phyloP scores from a whole-genome alignment of 345 rosid species.

The Carallia brachiata region DNA sequence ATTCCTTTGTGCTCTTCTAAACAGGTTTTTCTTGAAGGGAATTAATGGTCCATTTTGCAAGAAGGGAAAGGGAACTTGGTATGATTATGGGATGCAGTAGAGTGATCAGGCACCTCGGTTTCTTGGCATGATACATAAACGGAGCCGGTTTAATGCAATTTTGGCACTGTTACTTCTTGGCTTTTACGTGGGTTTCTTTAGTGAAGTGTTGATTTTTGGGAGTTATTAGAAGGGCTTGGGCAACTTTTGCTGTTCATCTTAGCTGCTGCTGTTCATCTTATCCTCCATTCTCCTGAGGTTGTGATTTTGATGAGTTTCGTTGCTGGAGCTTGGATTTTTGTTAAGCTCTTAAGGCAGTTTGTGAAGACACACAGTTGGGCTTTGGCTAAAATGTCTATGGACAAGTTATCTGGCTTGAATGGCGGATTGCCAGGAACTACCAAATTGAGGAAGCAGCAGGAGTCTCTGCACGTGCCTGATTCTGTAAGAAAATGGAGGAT shows the following conservation, averaged over 20 bases:
- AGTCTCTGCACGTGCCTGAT: conserved; percentile 31
- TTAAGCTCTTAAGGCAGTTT: conserved; percentile 32
- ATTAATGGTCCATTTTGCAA: conserved; percentile 14
- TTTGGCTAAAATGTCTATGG: conserved; percentile 50
- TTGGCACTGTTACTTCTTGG: no score
- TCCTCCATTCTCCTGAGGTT: conserved; percentile 8
- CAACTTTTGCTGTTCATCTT: conserved; percentile 18
- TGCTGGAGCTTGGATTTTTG: conserved; percentile 38
- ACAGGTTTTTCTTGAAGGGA: conserved; percentile 23
- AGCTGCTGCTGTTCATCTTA: conserved; percentile 14
- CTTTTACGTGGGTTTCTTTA: background rate
- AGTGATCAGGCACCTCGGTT: conserved; percentile 29
- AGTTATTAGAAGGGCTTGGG: conserved; percentile 15
- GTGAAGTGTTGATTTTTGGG: conserved; percentile 20
- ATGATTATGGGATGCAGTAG: conserved; percentile 22
- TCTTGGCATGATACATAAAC: background rate
- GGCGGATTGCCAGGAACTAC: conserved; percentile 34
- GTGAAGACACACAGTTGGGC: conserved; percentile 32
- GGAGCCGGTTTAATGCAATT: no score
- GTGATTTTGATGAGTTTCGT: conserved; percentile 42
- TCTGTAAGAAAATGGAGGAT: conserved; percentile 41
- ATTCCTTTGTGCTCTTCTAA: conserved; percentile 20
- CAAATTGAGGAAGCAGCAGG: conserved; percentile 46
- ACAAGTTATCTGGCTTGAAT: conserved; percentile 44
- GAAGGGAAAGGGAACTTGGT: conserved; percentile 19